Base-by-base conservation (phyloP, 2,329 filamentous ascomycete species). In the Pseudopithomyces chartarum region DNA sequence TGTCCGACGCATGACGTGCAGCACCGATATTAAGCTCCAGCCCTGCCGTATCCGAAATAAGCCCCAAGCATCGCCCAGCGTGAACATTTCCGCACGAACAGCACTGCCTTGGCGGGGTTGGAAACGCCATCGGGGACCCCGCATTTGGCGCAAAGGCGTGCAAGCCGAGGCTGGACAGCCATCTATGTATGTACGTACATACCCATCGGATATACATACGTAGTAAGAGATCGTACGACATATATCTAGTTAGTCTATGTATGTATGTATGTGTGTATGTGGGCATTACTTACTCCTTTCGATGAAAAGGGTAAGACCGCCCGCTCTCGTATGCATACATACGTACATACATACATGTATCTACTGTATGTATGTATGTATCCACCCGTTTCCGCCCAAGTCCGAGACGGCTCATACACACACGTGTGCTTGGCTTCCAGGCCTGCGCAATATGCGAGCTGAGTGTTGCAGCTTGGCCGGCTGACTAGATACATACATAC, bases 121-220 rank as follows among this genome's bases (percentile, higher is more conserved):
- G 20, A 23, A 19, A 19, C n/a, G n/a, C n/a, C n/a, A n/a, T 32
- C 40, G 12, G 26, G 15, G 39, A 44, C 60, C 60, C 60, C 55
- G 60, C 60, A 56, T 54, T 49, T 12, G 5, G 17, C 20, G 19
- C 50, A 51, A 40, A 32, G n/a, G 50, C 42, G 7, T 50, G 43
- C 51, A 20, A 56, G 46, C 57, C 58, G 56, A 57, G 51, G 32
- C 57, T 55, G 52, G 40, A 46, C 20, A 17, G n/a, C n/a, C n/a
- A n/a, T n/a, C n/a, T n/a, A n/a, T n/a, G n/a, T n/a, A n/a, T n/a
- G n/a, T n/a, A n/a, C n/a, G n/a, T n/a, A n/a, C n/a, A n/a, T n/a
- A n/a, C 26, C 26, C 26, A 29, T 29, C 26, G 8, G 32, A n/a
- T n/a, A n/a, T n/a, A n/a, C n/a, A n/a, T n/a, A n/a, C n/a, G n/a